Evolutionary conservation across 2,329 filamentous ascomycete genomes (phyloP), one percentile per base, ranked within the genome.

Genomic region (Penicillium decumbens): DNA sequence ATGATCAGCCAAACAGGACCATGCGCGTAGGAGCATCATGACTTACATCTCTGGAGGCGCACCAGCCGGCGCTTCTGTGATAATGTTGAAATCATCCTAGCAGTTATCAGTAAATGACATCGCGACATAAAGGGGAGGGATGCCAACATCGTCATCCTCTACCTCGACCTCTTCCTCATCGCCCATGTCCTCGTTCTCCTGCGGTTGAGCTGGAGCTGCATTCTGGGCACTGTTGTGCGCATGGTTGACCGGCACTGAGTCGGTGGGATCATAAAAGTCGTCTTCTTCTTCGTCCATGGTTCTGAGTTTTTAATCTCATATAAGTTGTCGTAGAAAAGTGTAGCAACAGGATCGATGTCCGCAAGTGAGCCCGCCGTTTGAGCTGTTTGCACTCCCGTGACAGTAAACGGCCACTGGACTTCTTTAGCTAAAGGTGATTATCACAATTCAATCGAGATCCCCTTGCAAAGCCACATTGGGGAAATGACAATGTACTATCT

Each of bases 81-180:
- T 76, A 49, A 76, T 76, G 56, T 76, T 74, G 54, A 76, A 74
- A 37, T 76, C 74, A 54, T 76, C 74, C 74, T 76, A 50, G 1
- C 47, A 2, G 18, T 9, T 5, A 8, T 40, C 46, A 59, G 62
- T 41, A 59, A 18, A 10, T 13, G n/a, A 9, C 20, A 15, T 15
- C 15, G 37, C 28, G 6, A 15, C 24, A 47, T 13, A 47, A 39
- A 33, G 45, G 33, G 12, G 38, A 43, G 8, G 15, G 27, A 47
- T 29, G 20, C 53, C 13, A 50, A 65, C 63, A 39, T 66, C 64
- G 39, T 70, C 62, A 40, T 72, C 71, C 50, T 73, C 67, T 33
- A 68, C 69, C 43, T 71, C 70, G 48, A 65, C 59, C 38, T 69
- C 65, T 49, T 75, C 75, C 40, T 75, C 75, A 33, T 69, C 62